phyloP scores from a whole-genome alignment of 129 eudicot genomes.

The Helianthus annuus region DNA sequence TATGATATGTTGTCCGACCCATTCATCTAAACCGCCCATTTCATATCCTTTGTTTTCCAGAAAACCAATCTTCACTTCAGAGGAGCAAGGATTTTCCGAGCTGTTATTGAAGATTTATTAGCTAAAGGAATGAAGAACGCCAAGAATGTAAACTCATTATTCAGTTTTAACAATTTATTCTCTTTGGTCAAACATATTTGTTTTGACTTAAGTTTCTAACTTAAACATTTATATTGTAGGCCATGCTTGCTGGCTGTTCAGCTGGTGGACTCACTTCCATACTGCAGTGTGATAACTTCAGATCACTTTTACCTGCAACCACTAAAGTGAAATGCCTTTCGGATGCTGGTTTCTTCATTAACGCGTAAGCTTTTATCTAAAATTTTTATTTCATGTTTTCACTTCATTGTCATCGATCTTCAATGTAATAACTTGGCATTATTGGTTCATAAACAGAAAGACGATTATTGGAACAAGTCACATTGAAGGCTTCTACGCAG shows the following conservation, averaged over 20 bases:
- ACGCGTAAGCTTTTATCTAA: slow-evolving; percentile 50
- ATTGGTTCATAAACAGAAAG: slow-evolving; percentile 52
- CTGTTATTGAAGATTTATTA: slow-evolving; percentile 79
- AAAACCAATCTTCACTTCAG: slow-evolving; percentile 72
- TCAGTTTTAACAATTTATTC: slow-evolving; percentile 20
- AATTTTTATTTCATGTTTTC: slow-evolving; percentile 2
- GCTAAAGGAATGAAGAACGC: slow-evolving; percentile 94
- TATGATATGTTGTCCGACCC: not conserved
- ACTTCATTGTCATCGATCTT: not conserved
- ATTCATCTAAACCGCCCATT: not conserved
- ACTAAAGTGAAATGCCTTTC: slow-evolving; percentile 88
- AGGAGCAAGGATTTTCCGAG: slow-evolving; percentile 84
- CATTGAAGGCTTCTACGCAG: slow-evolving; percentile 63
- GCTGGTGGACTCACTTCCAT: slow-evolving; percentile 93
- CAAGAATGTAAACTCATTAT: slow-evolving; percentile 50
- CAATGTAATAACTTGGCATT: not conserved
- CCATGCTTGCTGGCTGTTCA: slow-evolving; percentile 88
- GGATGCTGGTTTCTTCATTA: slow-evolving; percentile 86
- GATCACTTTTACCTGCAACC: slow-evolving; percentile 59
- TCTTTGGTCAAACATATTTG: not conserved
- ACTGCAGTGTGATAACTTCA: slow-evolving; percentile 80
- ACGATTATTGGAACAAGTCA: slow-evolving; percentile 72
- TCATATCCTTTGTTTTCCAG: slow-evolving; percentile 31
- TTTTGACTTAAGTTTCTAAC: slow-evolving; percentile 5
- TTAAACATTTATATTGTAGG: slow-evolving; percentile 36